Evolutionary conservation across 73 alveolate genomes (phyloP).

Genomic region (Effrenium voratum): DNA sequence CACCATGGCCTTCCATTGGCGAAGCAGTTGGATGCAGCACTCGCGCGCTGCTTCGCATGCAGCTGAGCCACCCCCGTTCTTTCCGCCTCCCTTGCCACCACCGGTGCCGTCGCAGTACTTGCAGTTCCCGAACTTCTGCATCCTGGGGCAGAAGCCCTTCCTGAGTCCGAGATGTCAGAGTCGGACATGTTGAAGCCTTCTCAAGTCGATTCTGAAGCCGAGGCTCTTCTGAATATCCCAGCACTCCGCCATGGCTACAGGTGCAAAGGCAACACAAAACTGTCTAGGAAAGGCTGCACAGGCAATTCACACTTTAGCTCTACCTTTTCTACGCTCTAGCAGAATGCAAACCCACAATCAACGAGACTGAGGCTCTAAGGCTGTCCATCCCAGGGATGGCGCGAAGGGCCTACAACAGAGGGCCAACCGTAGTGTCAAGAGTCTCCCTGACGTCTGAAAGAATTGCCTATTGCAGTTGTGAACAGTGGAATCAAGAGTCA

Average conservation of each 20-base stretch:
- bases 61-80: conserved; percentile 4
- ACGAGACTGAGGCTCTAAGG: no score
- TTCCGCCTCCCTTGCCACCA: not conserved
- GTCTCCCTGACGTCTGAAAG: no score
- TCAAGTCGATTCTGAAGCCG: not conserved
- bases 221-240: conserved; percentile 32
- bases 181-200: not conserved
- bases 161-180: not conserved
- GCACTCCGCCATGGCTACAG: conserved; percentile 13
- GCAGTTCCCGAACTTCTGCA: conserved; percentile 18
- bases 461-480: no score
- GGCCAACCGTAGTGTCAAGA: no score
- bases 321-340: no score
- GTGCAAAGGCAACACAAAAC: not conserved
- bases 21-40: not conserved
- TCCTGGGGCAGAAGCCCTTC: conserved; percentile 55
- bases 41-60: not conserved
- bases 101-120: conserved; percentile 38
- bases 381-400: no score
- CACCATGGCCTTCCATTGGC: no score
- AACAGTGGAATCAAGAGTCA: no score
- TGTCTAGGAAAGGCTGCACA: not conserved
- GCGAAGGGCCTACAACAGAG: no score
- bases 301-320: no score
- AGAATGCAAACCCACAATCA: no score